Evolutionary conservation across 805 yeast species (phyloP).

Genomic region (Candida sonorensis): DNA sequence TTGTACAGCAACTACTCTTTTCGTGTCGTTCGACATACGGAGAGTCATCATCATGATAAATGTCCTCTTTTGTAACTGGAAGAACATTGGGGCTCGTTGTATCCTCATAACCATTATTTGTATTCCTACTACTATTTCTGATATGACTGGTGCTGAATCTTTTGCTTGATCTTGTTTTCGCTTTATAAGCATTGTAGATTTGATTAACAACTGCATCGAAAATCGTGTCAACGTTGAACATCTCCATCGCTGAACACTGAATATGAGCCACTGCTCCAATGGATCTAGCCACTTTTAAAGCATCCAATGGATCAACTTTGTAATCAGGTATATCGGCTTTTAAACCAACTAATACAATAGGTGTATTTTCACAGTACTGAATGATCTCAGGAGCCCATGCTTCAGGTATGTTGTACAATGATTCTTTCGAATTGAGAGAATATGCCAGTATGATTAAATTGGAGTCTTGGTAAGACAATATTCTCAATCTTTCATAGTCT

Average conservation of each 20-base stretch:
- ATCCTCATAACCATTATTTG: constrained; percentile 4
- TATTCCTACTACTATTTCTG: constrained; percentile 15
- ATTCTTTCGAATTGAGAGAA: constrained; percentile 52
- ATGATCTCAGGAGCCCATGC: constrained; percentile 84
- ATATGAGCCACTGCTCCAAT: constrained; percentile 67
- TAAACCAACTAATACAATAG: constrained; percentile 75
- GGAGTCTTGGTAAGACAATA: constrained; percentile 80
- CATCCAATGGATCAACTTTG: constrained; percentile 19
- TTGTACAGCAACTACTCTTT: constrained; percentile 10
- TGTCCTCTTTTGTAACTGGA: constrained; percentile 1
- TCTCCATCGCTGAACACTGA: constrained; percentile 72
- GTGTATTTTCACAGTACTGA: constrained; percentile 77
- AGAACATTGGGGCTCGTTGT: constrained; percentile 3
- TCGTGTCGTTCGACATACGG: constrained; percentile 10
- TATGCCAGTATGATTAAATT: constrained; percentile 73
- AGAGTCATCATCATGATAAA: not conserved
- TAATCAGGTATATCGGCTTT: constrained; percentile 57
- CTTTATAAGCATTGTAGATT: constrained; percentile 18
- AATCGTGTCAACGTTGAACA: constrained; percentile 58
- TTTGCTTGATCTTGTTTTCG: constrained; percentile 7
- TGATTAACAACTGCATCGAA: constrained; percentile 47
- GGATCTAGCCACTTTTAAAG: constrained; percentile 26
- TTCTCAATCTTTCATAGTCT: constrained; percentile 83
- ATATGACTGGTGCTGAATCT: constrained; percentile 16
- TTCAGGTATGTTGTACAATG: constrained; percentile 68